Base-by-base conservation (phyloP, 2,329 filamentous ascomycete genomes). In the Tolypocladium amazonense region DNA sequence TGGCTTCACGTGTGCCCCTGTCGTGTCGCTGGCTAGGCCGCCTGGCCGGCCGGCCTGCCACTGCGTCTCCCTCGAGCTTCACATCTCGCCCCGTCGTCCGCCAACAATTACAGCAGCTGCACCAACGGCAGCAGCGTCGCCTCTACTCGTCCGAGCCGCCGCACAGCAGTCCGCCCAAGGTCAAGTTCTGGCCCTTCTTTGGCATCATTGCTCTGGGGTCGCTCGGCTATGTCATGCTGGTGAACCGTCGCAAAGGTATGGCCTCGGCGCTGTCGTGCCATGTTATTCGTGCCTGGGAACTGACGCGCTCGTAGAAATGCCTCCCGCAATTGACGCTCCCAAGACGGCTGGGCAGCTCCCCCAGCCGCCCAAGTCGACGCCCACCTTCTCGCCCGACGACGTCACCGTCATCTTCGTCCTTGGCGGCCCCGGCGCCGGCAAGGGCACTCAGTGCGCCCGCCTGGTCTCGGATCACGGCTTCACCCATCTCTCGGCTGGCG, bases 341-440 rank as follows among this genome's bases (percentile, higher is more conserved):
- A 69, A 71, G 63, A 73, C 76, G 64, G 73, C 73, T 67, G 73
- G 69, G 66, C 73, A 72, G 68, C 76, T 77, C 69, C 74, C 75
- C 62, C 76, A 79, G 64, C 79, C 81, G 37, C 72, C 77, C 63
- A 88, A 87, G 73, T 71, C 68, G 25, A 69, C 72, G 39, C 88
- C 92, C 5, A 85, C 85, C 70, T 97, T 96, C 82, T 87, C 84
- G 61, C 77, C 88, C 56, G 70, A 84, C 60, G 81, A 92, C 61
- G 90, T 95, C 38, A 94, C 91, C n/a, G 92, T 97, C 61, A 79
- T 99, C 74, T 97, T 96, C 79, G 91, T 97, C 63, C 91, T 99
- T 62, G 93, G 93, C 73, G 94, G 94, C 2, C 94, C 94, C 18
- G 94, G 94, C 65, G 90, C 92, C 64, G 94, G 94, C 69, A 99